Evolutionary conservation across 1,139 yeast species (phyloP).

Genomic region (Taphrina deformans): DNA sequence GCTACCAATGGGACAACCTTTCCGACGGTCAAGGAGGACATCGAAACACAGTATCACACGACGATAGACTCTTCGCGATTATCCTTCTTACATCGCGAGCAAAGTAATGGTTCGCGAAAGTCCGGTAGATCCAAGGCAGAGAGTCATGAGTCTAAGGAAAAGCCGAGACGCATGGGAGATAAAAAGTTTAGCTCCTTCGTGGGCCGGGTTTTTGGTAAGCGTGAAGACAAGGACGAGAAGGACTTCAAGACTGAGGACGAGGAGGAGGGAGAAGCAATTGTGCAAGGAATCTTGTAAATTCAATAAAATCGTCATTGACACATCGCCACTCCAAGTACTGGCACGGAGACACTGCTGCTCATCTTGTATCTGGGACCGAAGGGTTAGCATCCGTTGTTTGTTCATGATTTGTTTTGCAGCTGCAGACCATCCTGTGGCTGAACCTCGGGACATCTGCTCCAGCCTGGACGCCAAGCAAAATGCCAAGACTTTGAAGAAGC

Average conservation of each 20-base stretch:
- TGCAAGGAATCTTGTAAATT: not conserved
- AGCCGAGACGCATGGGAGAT: slow-evolving; percentile 8
- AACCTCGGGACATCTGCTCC: not conserved
- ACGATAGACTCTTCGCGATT: slow-evolving; percentile 15
- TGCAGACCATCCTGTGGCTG: not conserved
- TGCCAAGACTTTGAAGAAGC: not conserved
- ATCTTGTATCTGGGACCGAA: not conserved
- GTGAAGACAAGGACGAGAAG: slow-evolving; percentile 12
- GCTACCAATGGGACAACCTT: not conserved
- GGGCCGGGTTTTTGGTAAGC: slow-evolving; percentile 26
- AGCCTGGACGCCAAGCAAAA: not conserved
- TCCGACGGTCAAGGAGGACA: not conserved
- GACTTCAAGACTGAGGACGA: not conserved
- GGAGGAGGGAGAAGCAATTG: not conserved
- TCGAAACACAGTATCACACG: slow-evolving; percentile 4
- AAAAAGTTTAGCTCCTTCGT: slow-evolving; percentile 22
- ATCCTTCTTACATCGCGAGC: not conserved
- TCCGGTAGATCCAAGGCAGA: slow-evolving; percentile 13
- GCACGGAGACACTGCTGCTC: too few relatives aligned
- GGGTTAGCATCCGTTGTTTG: too few relatives aligned
- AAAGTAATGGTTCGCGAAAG: slow-evolving; percentile 7
- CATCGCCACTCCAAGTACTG: too few relatives aligned
- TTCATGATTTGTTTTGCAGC: too few relatives aligned
- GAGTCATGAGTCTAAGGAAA: slow-evolving; percentile 12
- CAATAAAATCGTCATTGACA: not conserved